Base-by-base conservation (phyloP, 768 basidiomycete species). In the Lentinula boryana region DNA sequence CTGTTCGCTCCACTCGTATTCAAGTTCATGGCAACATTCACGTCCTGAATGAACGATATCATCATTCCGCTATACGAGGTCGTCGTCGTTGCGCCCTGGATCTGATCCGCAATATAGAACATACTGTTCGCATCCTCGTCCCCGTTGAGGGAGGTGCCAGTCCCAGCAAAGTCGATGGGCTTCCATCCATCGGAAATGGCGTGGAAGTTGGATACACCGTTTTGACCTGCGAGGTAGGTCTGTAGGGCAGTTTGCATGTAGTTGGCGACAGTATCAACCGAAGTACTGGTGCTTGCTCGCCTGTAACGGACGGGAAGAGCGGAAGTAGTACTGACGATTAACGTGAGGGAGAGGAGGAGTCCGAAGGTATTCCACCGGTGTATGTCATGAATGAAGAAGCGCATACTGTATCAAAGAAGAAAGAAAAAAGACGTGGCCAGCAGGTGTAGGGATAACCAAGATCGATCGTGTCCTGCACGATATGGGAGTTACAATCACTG, bases 241-340 rank as follows among this genome's bases (percentile, higher is more conserved):
- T 43, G 44, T 16, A 57, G 12, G 27, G 56, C 56, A 5, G 40
- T 57, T 13, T 57, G 35, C 56, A 57, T 57, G 56, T 57, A 57
- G 38, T 57, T 33, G 12, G 21, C 8, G 41, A 57, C 56, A 10
- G 56, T 57, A 10, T 40, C 32, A 12, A 43, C 40, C 3, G 54
- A 38, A 12, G 6, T 27, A 23, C 36, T 27, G 33, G 21, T 13
- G 3, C 13, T 7, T 5, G n/a, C n/a, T 18, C n/a, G n/a, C 23
- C 38, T 27, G 7, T 21, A 27, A 27, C 56, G 56, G 27, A 46
- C 4, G 23, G 56, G 56, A 4, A 43, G 41, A 31, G 56, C 56
- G 12, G 56, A 44, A n/a, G 56, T 43, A n/a, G 31, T 31, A 6
- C 41, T 44, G 9, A 35, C 9, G n/a, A 13, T 38, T 23, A 16